Base-by-base conservation (phyloP, 139 green algal genomes). In the Volvox reticuliferus region DNA sequence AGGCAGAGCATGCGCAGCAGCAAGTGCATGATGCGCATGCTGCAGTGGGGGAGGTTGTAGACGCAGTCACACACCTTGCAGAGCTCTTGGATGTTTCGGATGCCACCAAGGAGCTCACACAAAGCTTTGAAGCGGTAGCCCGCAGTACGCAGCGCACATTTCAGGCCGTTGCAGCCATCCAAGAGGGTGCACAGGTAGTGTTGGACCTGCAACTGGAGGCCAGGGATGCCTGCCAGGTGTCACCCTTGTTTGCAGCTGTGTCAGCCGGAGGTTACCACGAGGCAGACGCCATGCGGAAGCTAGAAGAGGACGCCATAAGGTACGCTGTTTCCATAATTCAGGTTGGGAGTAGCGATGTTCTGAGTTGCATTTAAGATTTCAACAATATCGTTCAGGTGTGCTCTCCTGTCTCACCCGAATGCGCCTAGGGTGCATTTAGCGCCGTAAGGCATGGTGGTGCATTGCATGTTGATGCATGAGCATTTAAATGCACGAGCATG, bases 111-210 rank as follows among this genome's bases (percentile, higher is more conserved):
- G 86, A 84, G 50, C 73, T 90, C 26, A 84, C 44, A 14, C 69
- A 22, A 19, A 75, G 86, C 86, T 90, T 90, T 16, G 50, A 90
- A 35, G 50, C 30, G 1, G 86, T 90, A 22, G 86, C 86, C 0
- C 44, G 35, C n/a, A 77, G 86, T 75, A 84, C 71, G 21, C 50
- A 76, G 50, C 14, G 19, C 71, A 76, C 73, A 0, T 83, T 36
- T 14, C 12, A 77, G 30, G 86, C 86, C 0, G 12, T 90, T 16
- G 63, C 6, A 28, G 71, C 32, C 1, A 30, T n/a, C 2, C 30
- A 84, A 14, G 50, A 61, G 13, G 50, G 30, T 55, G 2, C n/a
- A 20, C 1, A 76, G 16, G 30, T 17, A 14, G 44, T 83, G 6
- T 19, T 77, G 9, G 50, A 83, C 12, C n/a, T 76, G 71, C 73